Evolutionary conservation across 2,329 filamentous ascomycete species (phyloP), one percentile per base, ranked within the genome.

Genomic region (Raffaelea deltoideospora): DNA sequence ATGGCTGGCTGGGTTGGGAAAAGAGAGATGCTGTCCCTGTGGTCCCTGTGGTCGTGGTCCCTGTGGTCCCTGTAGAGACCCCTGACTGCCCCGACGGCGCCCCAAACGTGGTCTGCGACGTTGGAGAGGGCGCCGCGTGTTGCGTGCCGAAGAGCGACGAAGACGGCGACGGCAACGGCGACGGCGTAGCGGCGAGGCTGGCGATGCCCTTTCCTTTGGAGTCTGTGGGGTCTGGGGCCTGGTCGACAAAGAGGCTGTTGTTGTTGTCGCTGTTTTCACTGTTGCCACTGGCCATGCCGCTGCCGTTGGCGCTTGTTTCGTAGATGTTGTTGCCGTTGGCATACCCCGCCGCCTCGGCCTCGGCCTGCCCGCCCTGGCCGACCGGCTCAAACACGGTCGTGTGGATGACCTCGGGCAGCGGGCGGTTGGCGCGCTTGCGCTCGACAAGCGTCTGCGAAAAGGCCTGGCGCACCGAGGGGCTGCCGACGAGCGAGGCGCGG

Each of bases 381-480:
- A 31, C 22, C 42, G 61, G 55, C 43, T 66, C 64, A 34, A 57
- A 70, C 10, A 75, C 55, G 2, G 69, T 76, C 24, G 57, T 54
- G 45, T 72, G 68, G 22, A 79, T 72, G 18, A 74, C 56, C 20
- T 69, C 57, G 3, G 70, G 62, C 3, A 79, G 55, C 10, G 67
- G 53, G 33, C 59, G 60, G 10, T 54, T 52, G 6, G 63, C 63
- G 20, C 75, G 68, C 50, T 79, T 79, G 34, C 57, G 58, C 51
- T 79, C 75, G 8, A 79, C 74, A 14, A 79, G 50, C 6, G 46
- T 51, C 10, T 59, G 55, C 1, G 74, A 78, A 42, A 69, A 73
- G 14, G 66, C 55, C 44, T 78, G 73, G 22, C 60, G 60, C 4
- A 73, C 53, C 34, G 66, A 61, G 19, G 63, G 63, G 38, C 67